phyloP scores from a whole-genome alignment of 768 basidiomycete species.

The Cyclocybe aegerita region DNA sequence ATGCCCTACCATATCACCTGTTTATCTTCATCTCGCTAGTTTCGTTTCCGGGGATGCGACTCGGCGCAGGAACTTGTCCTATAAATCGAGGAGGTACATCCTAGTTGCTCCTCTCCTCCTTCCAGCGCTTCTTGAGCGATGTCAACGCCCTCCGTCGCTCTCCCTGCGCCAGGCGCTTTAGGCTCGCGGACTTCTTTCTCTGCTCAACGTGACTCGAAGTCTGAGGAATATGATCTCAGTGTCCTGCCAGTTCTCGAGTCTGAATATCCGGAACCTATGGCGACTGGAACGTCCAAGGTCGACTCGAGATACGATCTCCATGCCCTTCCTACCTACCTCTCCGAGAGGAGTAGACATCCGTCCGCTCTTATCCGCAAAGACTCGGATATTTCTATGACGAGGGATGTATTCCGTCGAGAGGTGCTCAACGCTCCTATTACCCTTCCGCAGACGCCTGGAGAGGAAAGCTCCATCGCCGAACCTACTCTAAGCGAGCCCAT shows the following conservation, averaged over 20 bases:
- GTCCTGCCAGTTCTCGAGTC: not conserved
- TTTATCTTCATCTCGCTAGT: too few species aligned
- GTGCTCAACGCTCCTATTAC: not conserved
- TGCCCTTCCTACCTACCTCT: slow-evolving; percentile 12
- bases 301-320: slow-evolving; percentile 5
- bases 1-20: too few species aligned
- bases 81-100: too few species aligned
- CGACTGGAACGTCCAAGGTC: not conserved
- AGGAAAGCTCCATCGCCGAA: too few species aligned
- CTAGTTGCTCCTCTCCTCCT: too few species aligned
- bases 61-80: too few species aligned
- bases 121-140: too few species aligned
- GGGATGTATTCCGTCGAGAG: not conserved
- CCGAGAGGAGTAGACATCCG: slow-evolving; percentile 14
- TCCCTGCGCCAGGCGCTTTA: too few species aligned
- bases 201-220: not conserved
- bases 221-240: not conserved
- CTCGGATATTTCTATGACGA: slow-evolving; percentile 1
- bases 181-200: too few species aligned
- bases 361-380: slow-evolving; percentile 7
- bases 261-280: not conserved
- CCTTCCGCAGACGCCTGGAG: not conserved
- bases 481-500: not conserved
- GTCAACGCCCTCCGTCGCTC: too few species aligned
- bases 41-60: too few species aligned